A percentile compares a stretch with the other conserved stretches of the same genome.
These are phyloP conservation scores for Xylaria nigripes DNA, from an alignment of 495 filamentous ascomycete genomes.

Conservation along the genomic window DNA sequence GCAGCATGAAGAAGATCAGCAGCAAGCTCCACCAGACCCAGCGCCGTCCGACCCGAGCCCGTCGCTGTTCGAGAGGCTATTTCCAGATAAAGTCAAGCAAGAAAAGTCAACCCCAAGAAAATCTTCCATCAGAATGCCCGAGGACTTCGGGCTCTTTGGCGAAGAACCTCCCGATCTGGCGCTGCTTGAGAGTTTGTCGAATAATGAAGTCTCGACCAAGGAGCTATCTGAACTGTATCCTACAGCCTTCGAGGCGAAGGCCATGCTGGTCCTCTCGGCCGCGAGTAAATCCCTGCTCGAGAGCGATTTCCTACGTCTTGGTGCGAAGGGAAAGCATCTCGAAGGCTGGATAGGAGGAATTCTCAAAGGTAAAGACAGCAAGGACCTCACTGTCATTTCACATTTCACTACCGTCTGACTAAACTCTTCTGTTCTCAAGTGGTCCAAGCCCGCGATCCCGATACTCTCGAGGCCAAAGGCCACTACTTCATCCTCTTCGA, in stretches of 20 bases:
- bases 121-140: neutral
- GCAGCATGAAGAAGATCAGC: neutral
- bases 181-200: neutral
- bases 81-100: constrained; percentile 42
- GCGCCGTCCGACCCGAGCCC: neutral
- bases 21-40: neutral
- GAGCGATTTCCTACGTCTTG: constrained; percentile 56
- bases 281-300: constrained; percentile 47
- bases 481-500: constrained; percentile 59
- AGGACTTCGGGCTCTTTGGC: constrained; percentile 6
- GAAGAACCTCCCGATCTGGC: neutral
- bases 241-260: constrained; percentile 19
- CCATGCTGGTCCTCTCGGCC: constrained; percentile 42
- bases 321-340: constrained; percentile 52
- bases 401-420: neutral
- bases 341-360: constrained; percentile 54
- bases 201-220: neutral
- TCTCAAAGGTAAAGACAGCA: constrained; percentile 19
- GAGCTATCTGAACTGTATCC: neutral
- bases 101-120: neutral
- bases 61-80: constrained; percentile 51
- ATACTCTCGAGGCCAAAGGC: constrained; percentile 43
- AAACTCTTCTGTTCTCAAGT: constrained; percentile 18
- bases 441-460: constrained; percentile 46
- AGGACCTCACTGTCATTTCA: neutral